Conservation (phyloP, 2,329 filamentous ascomycete genomes). For the Microdochium paspali region DNA sequence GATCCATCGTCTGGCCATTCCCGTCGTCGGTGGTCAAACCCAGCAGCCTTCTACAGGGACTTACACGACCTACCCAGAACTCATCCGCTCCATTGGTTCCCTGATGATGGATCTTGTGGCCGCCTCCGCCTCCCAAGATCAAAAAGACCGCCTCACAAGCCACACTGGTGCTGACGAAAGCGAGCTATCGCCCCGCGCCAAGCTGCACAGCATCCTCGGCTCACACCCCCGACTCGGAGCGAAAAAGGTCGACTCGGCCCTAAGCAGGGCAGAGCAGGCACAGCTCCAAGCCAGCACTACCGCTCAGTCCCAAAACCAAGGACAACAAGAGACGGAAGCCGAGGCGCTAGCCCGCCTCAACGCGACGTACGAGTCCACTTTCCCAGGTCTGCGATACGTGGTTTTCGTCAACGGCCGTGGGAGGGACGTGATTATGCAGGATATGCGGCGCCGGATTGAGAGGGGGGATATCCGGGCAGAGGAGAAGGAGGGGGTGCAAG, state of each 20-base stretch:
- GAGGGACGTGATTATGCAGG: slow-evolving; percentile 65
- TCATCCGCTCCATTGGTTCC: slow-evolving; percentile 58
- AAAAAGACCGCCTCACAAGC: slow-evolving; percentile 3
- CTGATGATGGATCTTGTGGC: slow-evolving; percentile 53
- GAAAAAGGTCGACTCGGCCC: slow-evolving; percentile 70
- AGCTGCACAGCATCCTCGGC: slow-evolving; percentile 63
- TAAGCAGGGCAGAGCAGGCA: slow-evolving; percentile 76
- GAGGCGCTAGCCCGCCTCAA: slow-evolving; percentile 56
- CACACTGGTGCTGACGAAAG: slow-evolving; percentile 22
- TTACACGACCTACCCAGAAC: slow-evolving; percentile 43
- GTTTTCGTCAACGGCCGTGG: slow-evolving; percentile 83
- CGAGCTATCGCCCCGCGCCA: slow-evolving; percentile 23
- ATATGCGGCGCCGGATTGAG: slow-evolving; percentile 69
- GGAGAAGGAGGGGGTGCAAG: slow-evolving; percentile 66
- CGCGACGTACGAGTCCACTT: slow-evolving; percentile 66
- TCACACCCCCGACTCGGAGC: slow-evolving; percentile 79
- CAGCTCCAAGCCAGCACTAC: slow-evolving; percentile 43
- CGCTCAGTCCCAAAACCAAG: slow-evolving; percentile 22
- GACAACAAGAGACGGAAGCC: slow-evolving; percentile 44
- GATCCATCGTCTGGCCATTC: slow-evolving; percentile 63
- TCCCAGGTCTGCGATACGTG: slow-evolving; percentile 79
- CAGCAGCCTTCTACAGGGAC: background rate
- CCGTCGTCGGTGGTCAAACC: slow-evolving; percentile 41
- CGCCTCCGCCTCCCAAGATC: slow-evolving; percentile 25
- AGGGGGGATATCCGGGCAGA: slow-evolving; percentile 58